A percentile compares a stretch with the other conserved stretches of the same genome.
Evolutionary conservation across 495 filamentous ascomycete species (phyloP).

Genomic region (Parmelia sp.): DNA sequence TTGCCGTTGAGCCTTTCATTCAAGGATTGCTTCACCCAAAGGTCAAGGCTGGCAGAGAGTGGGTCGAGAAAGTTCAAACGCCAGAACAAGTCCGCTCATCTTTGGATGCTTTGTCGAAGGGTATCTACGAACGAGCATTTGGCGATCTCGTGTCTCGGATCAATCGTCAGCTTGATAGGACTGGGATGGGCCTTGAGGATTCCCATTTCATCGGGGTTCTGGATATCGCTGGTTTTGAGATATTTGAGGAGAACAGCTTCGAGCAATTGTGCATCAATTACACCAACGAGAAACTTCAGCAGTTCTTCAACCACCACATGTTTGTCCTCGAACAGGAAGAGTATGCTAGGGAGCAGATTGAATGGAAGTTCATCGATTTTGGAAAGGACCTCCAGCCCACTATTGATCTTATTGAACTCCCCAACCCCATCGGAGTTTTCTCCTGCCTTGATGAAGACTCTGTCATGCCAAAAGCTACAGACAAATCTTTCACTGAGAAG

Average conservation of each 20-base stretch:
- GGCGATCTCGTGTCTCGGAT: conserved; percentile 87
- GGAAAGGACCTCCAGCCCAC: conserved; percentile 96
- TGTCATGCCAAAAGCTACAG: conserved; percentile 98
- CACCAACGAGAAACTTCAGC: conserved; percentile 98
- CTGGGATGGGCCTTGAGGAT: conserved; percentile 71
- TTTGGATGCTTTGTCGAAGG: conserved; percentile 89
- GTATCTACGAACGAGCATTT: conserved; percentile 94
- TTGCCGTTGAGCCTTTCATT: conserved; percentile 74
- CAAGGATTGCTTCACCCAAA: conserved; percentile 84
- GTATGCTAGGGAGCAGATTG: conserved; percentile 94
- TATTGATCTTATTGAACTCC: conserved; percentile 92
- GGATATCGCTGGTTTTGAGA: conserved; percentile 99
- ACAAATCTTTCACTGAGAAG: conserved; percentile 96
- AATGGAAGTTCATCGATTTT: conserved; percentile 99
- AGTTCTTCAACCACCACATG: conserved; percentile 99
- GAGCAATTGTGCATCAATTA: conserved; percentile 99
- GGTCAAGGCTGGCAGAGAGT: conserved; percentile 93
- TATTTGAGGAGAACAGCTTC: conserved; percentile 97
- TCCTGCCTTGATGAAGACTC: conserved; percentile 97
- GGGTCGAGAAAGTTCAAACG: conserved; percentile 96
- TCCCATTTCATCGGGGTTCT: conserved; percentile 95
- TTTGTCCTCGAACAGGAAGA: conserved; percentile 99
- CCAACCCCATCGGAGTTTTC: conserved; percentile 97
- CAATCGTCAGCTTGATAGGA: conserved; percentile 82
- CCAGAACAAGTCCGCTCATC: conserved; percentile 89